Conservation (phyloP, 2,329 filamentous ascomycete species). For the Paraconiothyrium brasiliense region DNA sequence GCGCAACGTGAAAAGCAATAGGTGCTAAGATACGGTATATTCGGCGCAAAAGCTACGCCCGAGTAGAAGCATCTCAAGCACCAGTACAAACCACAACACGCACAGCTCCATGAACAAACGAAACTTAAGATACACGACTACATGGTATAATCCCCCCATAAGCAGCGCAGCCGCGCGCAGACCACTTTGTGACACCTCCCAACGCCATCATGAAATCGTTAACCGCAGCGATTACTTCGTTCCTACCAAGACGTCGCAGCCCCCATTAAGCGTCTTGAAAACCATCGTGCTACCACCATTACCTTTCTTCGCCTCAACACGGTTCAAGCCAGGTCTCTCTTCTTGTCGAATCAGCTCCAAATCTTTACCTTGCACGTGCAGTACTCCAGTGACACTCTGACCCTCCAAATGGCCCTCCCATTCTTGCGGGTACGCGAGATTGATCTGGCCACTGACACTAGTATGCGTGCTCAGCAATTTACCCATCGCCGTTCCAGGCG, state of each 20-base stretch:
- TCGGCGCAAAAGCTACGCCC: not conserved
- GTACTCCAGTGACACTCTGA: conserved; percentile 46
- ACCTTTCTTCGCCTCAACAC: conserved; percentile 53
- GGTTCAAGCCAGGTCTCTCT: conserved; percentile 39
- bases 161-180: conserved; percentile 1
- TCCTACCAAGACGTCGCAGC: conserved; percentile 45
- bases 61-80: not conserved
- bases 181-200: not conserved
- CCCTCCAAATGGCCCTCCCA: conserved; percentile 55
- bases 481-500: conserved; percentile 31
- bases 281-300: conserved; percentile 43
- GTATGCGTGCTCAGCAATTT: conserved; percentile 48
- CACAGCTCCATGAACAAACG: not conserved
- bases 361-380: conserved; percentile 51
- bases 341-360: conserved; percentile 45
- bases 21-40: too few relatives aligned
- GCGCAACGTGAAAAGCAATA: too few relatives aligned
- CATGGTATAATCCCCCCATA: conserved; percentile 18
- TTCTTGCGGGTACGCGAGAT: conserved; percentile 52
- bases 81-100: conserved; percentile 13
- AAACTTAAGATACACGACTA: conserved; percentile 2
- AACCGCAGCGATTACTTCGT: conserved; percentile 26
- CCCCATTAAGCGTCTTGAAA: conserved; percentile 46
- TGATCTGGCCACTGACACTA: conserved; percentile 45
- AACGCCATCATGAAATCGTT: conserved; percentile 12